These are phyloP conservation scores for Boletus sp. DNA, from an alignment of 768 basidiomycete genomes.

Conservation along the genomic window DNA sequence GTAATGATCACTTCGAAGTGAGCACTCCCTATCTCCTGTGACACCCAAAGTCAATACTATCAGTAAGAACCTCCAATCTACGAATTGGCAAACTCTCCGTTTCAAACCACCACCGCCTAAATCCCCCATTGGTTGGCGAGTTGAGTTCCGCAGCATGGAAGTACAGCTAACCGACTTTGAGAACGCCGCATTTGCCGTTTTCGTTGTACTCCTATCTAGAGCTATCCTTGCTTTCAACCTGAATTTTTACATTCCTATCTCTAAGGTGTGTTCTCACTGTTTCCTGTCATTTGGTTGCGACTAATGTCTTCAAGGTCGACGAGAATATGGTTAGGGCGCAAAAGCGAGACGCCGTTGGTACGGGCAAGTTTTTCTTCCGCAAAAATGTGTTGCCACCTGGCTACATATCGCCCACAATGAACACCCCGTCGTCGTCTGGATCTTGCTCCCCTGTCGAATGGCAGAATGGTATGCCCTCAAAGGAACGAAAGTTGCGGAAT, in stretches of 20 bases:
- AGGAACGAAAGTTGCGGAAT: constrained; percentile 66
- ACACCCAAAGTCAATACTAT: background rate
- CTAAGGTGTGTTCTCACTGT: constrained; percentile 56
- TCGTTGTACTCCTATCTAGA: constrained; percentile 90
- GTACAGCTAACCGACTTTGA: constrained; percentile 99
- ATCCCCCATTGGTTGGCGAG: constrained; percentile 93
- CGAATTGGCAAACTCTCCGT: constrained; percentile 98
- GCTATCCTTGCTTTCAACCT: constrained; percentile 89
- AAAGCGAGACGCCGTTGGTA: constrained; percentile 66
- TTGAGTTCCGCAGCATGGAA: constrained; percentile 99
- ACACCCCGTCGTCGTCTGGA: constrained; percentile 44
- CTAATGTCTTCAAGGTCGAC: constrained; percentile 65
- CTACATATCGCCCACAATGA: constrained; percentile 34
- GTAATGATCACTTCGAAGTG: constrained; percentile 96
- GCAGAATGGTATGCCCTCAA: constrained; percentile 36
- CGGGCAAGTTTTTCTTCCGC: constrained; percentile 86
- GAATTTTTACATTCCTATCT: constrained; percentile 96
- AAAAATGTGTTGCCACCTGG: constrained; percentile 73
- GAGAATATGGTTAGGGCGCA: constrained; percentile 95
- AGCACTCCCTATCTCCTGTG: background rate
- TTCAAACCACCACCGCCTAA: constrained; percentile 98
- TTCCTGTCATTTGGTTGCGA: background rate
- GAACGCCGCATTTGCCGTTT: constrained; percentile 95
- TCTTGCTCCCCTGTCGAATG: constrained; percentile 35
- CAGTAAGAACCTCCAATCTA: constrained; percentile 91